Evolutionary conservation across 2,329 filamentous ascomycete genomes (phyloP).

Genomic region (Penicillium brasilianum): DNA sequence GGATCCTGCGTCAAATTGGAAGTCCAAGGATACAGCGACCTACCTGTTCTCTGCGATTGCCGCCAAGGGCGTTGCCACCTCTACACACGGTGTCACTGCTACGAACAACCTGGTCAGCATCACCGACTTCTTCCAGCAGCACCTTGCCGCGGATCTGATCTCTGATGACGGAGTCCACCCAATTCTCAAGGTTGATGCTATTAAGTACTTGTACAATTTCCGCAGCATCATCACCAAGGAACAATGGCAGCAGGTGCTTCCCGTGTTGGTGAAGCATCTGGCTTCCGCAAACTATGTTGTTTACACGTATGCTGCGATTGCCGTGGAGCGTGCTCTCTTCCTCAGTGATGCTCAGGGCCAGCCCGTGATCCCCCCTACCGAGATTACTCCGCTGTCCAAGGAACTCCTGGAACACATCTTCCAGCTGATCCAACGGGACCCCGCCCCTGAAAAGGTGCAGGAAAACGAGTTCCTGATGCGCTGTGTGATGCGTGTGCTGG

Average conservation of each 20-base stretch:
- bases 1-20: conserved; percentile 76
- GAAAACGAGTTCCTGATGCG: conserved; percentile 99
- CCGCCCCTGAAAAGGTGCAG: conserved; percentile 87
- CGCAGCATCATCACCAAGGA: conserved; percentile 90
- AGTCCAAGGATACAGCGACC: conserved; percentile 96
- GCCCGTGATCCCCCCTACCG: conserved; percentile 77
- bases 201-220: conserved; percentile 98
- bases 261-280: conserved; percentile 87
- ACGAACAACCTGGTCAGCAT: conserved; percentile 88
- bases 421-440: conserved; percentile 83
- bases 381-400: conserved; percentile 81
- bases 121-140: conserved; percentile 90
- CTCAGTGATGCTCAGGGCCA: conserved; percentile 76
- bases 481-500: conserved; percentile 95
- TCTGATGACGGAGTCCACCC: conserved; percentile 71
- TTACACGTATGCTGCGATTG: conserved; percentile 96
- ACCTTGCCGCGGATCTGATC: conserved; percentile 88
- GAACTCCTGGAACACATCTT: conserved; percentile 90
- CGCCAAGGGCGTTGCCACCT: conserved; percentile 85
- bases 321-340: conserved; percentile 89
- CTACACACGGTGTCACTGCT: conserved; percentile 85
- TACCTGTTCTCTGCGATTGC: conserved; percentile 95
- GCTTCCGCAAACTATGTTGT: conserved; percentile 92
- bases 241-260: conserved; percentile 89
- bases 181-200: conserved; percentile 94